These are phyloP conservation scores for Solanum neorickii DNA, from an alignment of 257 asterid genomes.

Conservation along the genomic window DNA sequence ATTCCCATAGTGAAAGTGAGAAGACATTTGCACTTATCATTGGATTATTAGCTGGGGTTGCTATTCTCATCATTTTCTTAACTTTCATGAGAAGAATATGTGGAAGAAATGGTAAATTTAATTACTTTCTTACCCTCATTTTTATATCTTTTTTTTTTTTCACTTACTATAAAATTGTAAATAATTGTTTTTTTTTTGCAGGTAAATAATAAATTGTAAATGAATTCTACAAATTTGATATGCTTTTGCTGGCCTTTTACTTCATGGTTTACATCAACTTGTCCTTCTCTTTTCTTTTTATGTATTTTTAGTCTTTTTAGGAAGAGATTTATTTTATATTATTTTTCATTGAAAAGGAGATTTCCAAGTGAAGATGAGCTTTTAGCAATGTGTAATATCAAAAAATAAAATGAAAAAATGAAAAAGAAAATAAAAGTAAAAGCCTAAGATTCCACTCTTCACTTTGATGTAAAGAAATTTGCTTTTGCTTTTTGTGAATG, in stretches of 20 bases:
- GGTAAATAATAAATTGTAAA: conserved; percentile 55
- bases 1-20: conserved; percentile 54
- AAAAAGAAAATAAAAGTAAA: not conserved
- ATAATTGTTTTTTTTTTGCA: conserved; percentile 16
- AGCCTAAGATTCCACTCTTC: conserved; percentile 21
- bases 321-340: not conserved
- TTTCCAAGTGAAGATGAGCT: not conserved
- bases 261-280: conserved; percentile 23
- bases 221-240: not conserved
- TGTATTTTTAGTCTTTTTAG: conserved; percentile 4
- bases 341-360: not conserved
- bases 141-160: not conserved
- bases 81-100: conserved; percentile 57
- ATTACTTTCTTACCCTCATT: not conserved
- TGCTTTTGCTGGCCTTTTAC: conserved; percentile 11
- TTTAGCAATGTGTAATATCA: not conserved
- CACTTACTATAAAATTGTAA: not conserved
- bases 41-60: conserved; percentile 77
- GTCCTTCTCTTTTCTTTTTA: conserved; percentile 13
- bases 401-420: not conserved
- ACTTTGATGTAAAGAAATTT: conserved; percentile 22
- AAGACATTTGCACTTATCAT: conserved; percentile 81
- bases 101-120: conserved; percentile 37
- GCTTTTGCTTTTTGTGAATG: conserved; percentile 15
- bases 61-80: conserved; percentile 64